Base-by-base conservation (phyloP, 2,329 filamentous ascomycete genomes). In the Amesomyces nigricolor region DNA sequence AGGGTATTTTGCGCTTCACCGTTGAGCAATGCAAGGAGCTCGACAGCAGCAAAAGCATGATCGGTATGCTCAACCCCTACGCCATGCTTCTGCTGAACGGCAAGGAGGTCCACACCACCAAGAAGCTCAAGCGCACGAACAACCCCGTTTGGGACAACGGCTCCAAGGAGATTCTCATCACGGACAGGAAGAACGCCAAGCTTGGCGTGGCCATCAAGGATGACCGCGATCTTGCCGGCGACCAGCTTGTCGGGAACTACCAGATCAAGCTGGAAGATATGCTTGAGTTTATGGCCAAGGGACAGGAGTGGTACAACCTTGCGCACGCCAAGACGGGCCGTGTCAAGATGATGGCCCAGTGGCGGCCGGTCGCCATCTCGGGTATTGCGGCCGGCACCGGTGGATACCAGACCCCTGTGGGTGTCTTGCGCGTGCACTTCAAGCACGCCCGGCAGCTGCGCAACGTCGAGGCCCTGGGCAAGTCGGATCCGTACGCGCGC, bases 1-100 rank as follows among this genome's bases (percentile, higher is more conserved):
- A 92, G 17, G 95, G 94, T 76, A 96, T 99, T 68, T 83, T 91
- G 60, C 87, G 90, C 59, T 96, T 96, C 71, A 95, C 88, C 0
- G 82, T 99, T 51, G 91, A 96, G 68, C 92, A 96, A 72, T 92
- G 91, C 62, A 99, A 99, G 76, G 92, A 97, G 64, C 80, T 99
- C 32, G 94, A 99, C 66, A 87, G 87, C 49, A 88, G 83, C 62
- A 96, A 94, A 84, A 96, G 91, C 72, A 75, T 99, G 67, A 85
- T 97, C 58, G 94, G 94, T 30, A 80, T 86, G 60, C 85, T 99
- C 46, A 97, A 91, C 71, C 94, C 94, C 1, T 99, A 97, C 63
- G 91, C 89, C 9, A 79, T 85, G 32, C 79, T 99, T 49, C 79
- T 96, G 44, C 82, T 99, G 63, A 99, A 99, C 65, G 88, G 90